These are phyloP conservation scores for Carex kokanica DNA, from an alignment of 176 grass and related monocot species.

Conservation along the genomic window DNA sequence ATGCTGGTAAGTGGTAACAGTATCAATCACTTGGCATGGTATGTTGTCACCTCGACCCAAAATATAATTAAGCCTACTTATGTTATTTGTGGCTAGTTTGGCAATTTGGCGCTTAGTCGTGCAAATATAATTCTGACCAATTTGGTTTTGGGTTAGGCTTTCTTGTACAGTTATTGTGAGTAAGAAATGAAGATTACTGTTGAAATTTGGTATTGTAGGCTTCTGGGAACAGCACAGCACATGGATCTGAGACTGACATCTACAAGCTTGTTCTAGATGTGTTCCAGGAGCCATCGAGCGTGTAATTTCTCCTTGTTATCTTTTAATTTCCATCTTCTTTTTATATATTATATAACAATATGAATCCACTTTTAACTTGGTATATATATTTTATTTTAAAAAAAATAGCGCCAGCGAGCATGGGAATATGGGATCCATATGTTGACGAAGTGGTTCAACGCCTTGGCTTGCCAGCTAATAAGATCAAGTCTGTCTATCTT, in stretches of 20 bases:
- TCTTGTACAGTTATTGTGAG: slow-evolving; percentile 11
- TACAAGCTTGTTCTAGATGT: slow-evolving; percentile 56
- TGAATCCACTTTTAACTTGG: background rate
- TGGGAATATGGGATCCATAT: slow-evolving; percentile 88
- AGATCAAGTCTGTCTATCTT: slow-evolving; percentile 44
- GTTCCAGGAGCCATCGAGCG: slow-evolving; percentile 68
- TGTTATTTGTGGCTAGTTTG: background rate
- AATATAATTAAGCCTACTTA: background rate
- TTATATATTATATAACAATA: background rate
- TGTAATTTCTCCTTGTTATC: slow-evolving; percentile 46
- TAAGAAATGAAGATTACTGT: slow-evolving; percentile 9
- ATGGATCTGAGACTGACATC: slow-evolving; percentile 46
- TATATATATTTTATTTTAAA: background rate
- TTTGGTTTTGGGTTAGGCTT: background rate
- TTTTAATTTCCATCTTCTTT: background rate
- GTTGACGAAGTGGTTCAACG: slow-evolving; percentile 58
- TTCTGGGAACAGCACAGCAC: background rate
- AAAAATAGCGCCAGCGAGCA: slow-evolving; percentile 58
- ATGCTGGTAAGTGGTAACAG: background rate
- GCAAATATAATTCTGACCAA: slow-evolving; percentile 11
- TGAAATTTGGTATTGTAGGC: slow-evolving; percentile 24
- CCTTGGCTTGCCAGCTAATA: slow-evolving; percentile 37
- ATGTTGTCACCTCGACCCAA: slow-evolving; percentile 1
- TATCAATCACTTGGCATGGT: background rate
- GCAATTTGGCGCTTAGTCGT: background rate